These are phyloP conservation scores for Cenchrus americanus DNA, from an alignment of 176 grass and related monocot species.

Conservation along the genomic window DNA sequence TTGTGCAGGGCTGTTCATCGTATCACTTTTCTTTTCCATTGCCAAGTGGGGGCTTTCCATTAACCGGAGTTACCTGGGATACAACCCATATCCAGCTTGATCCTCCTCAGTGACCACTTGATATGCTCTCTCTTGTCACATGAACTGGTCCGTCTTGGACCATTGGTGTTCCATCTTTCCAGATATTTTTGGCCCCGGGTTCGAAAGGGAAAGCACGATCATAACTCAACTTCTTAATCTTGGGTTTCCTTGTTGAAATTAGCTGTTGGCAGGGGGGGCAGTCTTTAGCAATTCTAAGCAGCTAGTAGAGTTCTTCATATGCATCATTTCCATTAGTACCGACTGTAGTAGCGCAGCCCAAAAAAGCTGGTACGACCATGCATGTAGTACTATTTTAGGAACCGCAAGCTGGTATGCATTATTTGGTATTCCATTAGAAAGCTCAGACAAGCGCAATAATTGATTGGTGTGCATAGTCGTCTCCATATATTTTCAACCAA, in stretches of 20 bases:
- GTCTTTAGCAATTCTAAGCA: background rate
- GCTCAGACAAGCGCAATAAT: conserved; percentile 1
- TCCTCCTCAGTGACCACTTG: conserved; percentile 31
- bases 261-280: background rate
- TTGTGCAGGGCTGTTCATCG: conserved; percentile 13
- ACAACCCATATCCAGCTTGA: conserved; percentile 52
- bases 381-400: background rate
- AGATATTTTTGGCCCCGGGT: background rate
- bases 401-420: conserved; percentile 23
- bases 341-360: background rate
- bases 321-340: background rate
- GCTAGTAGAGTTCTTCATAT: background rate
- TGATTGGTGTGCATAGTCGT: background rate
- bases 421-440: background rate
- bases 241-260: background rate
- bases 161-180: background rate
- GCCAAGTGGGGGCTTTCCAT: conserved; percentile 29
- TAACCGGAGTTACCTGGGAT: conserved; percentile 43
- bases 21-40: background rate
- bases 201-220: background rate
- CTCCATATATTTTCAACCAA: background rate
- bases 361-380: background rate
- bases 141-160: conserved; percentile 16
- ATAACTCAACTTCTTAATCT: background rate
- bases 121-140: conserved; percentile 17